Evolutionary conservation across 495 filamentous ascomycete genomes (phyloP).

Genomic region (Astrocystis sublimbata): DNA sequence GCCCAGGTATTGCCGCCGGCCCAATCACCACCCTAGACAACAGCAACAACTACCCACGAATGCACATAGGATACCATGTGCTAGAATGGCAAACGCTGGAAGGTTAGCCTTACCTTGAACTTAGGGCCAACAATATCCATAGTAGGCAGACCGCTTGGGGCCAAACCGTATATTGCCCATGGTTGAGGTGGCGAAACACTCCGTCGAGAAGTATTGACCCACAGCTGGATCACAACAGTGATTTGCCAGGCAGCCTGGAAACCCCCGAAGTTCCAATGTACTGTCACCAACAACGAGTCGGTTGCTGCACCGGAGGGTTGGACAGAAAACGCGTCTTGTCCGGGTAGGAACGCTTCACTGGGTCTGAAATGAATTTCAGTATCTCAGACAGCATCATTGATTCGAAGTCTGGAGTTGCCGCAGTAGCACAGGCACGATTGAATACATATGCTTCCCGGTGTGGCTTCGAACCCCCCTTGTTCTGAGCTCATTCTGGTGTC

Average conservation of each 20-base stretch:
- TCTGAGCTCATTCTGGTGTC: neutral
- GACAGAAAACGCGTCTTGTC: neutral
- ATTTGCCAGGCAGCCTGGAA: neutral
- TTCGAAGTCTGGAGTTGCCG: neutral
- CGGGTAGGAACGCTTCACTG: neutral
- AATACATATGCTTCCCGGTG: neutral
- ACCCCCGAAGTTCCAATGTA: constrained; percentile 14
- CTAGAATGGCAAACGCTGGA: neutral
- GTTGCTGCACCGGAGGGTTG: neutral
- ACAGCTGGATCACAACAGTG: constrained; percentile 5
- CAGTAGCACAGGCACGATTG: neutral
- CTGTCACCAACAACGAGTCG: constrained; percentile 7
- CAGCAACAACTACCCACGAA: neutral
- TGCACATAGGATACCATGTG: constrained; percentile 1
- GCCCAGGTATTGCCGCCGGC: constrained; percentile 9
- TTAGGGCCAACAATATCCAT: neutral
- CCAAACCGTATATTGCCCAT: neutral
- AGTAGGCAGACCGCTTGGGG: neutral
- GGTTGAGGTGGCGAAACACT: constrained; percentile 4
- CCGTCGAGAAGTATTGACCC: neutral
- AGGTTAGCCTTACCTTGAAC: neutral
- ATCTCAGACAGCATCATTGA: neutral
- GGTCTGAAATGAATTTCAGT: neutral
- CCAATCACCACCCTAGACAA: neutral
- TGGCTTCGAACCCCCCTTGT: neutral